These are phyloP conservation scores for Hypoxylon fuscum DNA, from an alignment of 495 filamentous ascomycete species.

Conservation along the genomic window DNA sequence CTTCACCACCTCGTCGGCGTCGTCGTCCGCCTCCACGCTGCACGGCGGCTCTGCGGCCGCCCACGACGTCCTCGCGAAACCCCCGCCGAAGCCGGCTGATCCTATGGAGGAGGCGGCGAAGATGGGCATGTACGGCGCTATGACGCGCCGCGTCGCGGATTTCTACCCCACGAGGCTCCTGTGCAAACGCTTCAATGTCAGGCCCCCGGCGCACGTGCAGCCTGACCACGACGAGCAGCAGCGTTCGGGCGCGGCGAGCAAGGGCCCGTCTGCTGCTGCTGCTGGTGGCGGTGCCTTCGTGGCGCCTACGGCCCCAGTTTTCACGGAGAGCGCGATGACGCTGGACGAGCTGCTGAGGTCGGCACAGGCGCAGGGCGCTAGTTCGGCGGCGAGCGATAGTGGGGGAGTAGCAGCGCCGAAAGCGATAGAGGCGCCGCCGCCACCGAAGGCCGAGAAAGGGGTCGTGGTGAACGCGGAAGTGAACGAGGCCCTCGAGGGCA, in stretches of 20 bases:
- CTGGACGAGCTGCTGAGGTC: slow-evolving; percentile 65
- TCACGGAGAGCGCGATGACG: slow-evolving; percentile 54
- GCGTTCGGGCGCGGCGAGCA: slow-evolving; percentile 43
- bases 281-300: neutral
- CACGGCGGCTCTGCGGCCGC: no score
- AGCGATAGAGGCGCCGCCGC: slow-evolving; percentile 20
- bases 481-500: slow-evolving; percentile 87
- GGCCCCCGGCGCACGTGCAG: slow-evolving; percentile 75
- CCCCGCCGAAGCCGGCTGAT: slow-evolving; percentile 71
- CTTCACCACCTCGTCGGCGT: slow-evolving; percentile 78
- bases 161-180: slow-evolving; percentile 86
- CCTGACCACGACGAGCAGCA: no score
- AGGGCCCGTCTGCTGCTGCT: slow-evolving; percentile 24
- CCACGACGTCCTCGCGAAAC: slow-evolving; percentile 62
- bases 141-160: slow-evolving; percentile 76
- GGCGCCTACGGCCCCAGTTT: slow-evolving; percentile 45
- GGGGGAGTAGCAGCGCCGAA: neutral
- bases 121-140: slow-evolving; percentile 88
- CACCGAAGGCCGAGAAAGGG: slow-evolving; percentile 20
- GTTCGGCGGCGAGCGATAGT: neutral
- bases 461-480: slow-evolving; percentile 73
- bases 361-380: slow-evolving; percentile 30
- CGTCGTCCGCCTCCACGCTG: no score
- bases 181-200: slow-evolving; percentile 92
- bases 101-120: slow-evolving; percentile 89